A percentile compares a stretch with the other conserved stretches of the same genome.
phyloP scores from a whole-genome alignment of 164 flowering plant genomes.

The Aristolochia californica region DNA sequence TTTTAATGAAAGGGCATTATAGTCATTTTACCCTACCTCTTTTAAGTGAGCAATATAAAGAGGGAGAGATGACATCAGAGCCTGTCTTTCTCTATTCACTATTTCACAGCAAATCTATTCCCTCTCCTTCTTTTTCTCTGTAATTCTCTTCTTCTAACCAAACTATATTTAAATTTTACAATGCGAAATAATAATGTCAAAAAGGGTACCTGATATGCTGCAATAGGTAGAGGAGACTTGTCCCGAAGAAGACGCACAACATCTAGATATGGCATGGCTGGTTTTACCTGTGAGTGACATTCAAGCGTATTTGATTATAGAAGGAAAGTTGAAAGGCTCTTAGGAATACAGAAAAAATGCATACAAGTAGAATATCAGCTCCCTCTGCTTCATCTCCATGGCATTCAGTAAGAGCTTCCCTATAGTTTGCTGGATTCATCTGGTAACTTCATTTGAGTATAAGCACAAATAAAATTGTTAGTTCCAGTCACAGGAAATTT shows the following conservation, averaged over 20 bases:
- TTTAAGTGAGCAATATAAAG: too few relatives aligned
- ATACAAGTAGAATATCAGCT: conserved; percentile 89
- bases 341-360: not conserved
- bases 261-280: conserved; percentile 92
- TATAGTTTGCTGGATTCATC: conserved; percentile 95
- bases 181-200: not conserved
- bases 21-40: too few relatives aligned
- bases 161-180: too few relatives aligned
- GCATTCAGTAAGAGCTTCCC: conserved; percentile 80
- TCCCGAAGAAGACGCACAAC: conserved; percentile 81
- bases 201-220: conserved; percentile 88
- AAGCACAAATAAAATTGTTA: conserved; percentile 11
- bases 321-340: too few relatives aligned
- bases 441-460: conserved; percentile 57
- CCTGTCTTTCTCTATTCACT: too few relatives aligned
- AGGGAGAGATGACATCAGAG: too few relatives aligned
- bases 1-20: too few relatives aligned
- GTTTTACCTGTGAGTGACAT: conserved; percentile 56
- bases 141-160: too few relatives aligned
- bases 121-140: too few relatives aligned
- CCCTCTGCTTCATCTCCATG: conserved; percentile 84
- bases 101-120: too few relatives aligned
- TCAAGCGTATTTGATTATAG: not conserved
- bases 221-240: conserved; percentile 74
- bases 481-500: conserved; percentile 6